Evolutionary conservation across 495 filamentous ascomycete genomes (phyloP), one percentile per base, ranked within the genome.

Genomic region (Hypoxylon lienhwacheense): DNA sequence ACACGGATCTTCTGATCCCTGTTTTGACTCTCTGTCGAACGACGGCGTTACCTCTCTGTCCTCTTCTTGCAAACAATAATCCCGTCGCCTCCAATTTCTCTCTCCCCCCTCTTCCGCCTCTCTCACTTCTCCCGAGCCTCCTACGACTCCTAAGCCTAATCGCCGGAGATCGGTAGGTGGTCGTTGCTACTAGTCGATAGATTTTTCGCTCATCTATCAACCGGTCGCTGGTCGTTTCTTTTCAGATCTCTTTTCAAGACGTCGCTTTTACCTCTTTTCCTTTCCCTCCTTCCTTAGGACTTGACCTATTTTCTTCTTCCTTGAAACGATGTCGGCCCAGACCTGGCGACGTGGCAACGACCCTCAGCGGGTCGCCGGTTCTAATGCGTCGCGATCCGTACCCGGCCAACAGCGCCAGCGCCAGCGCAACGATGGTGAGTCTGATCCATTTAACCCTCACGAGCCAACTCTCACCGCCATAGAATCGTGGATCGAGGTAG

Each of bases 401-500:
- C 28, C 58, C 24, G 47, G 17, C 48, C 61, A 47, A 50, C 33
- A 25, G 33, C 64, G 61, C 15, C 63, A 62, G 26, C 61, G 57
- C 28, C 65, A 60, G 24, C 52, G 59, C 24, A 59, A 63, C 19
- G 62, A 65, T 61, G 65, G 65, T 67, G 33, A 58, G 58, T 44
- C 42, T 55, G 19, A 21, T 33, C 42, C n/a, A 32, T 36, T 28
- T n/a, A 12, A 47, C 21, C 5, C n/a, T 43, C 12, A 37, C 25
- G 20, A 50, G 29, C 50, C 28, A 24, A 49, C 16, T 26, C 61
- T 67, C 45, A 65, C 58, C 51, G 20, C 37, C 28, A 39, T 81
- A 91, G 93, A 97, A 72, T 97, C 92, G 1, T 98, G 93, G 93
- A 84, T 98, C 66, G 93, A 98, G 69, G 84, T 98, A 47, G 80